Base-by-base conservation (phyloP, 2,329 filamentous ascomycete genomes). In the Epichloe brachyelytri region DNA sequence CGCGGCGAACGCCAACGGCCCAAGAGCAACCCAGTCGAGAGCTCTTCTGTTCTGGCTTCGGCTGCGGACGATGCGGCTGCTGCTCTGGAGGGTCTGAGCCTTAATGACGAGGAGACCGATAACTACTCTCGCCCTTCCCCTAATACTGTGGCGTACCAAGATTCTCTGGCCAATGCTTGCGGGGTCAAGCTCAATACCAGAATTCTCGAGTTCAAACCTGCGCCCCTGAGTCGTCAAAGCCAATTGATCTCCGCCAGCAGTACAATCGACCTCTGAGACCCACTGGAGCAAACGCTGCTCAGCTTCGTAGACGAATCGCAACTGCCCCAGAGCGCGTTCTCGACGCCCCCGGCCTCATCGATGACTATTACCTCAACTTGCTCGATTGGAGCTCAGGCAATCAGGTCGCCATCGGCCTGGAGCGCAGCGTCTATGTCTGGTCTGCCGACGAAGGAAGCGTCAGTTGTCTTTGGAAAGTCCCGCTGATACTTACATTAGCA, bases 311-410 rank as follows among this genome's bases (percentile, higher is more conserved):
- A 56, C 87, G 91, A 61, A 88, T 98, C 53, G 86, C 93, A 49
- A 96, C 93, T 7, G 89, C 91, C 12, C 93, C 93, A 11, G 93
- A 98, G 71, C 87, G 93, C 57, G 93, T 98, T 14, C 80, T 98
- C 26, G 93, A 98, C 69, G 93, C 93, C 4, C 93, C 93, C 5
- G 93, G 91, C 51, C 81, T 98, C 49, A 86, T 97, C 55, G 93
- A 98, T 63, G 93, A 98, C 73, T 98, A 97, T 78, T 98, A 98
- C 69, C 85, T 98, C 61, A 98, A 98, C 75, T 78, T 98, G 39
- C 82, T 98, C 26, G 93, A 98, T 74, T 98, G 93, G 93, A 95
- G 90, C 65, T 93, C 89, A 6, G 85, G 86, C 54, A 98, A 98
- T 75, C 93, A 98, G 70, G 91, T 98, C 50, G 93, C 93, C 46